Evolutionary conservation across 805 yeast species (phyloP).

Genomic region (Nakazawaea molendinolei): DNA sequence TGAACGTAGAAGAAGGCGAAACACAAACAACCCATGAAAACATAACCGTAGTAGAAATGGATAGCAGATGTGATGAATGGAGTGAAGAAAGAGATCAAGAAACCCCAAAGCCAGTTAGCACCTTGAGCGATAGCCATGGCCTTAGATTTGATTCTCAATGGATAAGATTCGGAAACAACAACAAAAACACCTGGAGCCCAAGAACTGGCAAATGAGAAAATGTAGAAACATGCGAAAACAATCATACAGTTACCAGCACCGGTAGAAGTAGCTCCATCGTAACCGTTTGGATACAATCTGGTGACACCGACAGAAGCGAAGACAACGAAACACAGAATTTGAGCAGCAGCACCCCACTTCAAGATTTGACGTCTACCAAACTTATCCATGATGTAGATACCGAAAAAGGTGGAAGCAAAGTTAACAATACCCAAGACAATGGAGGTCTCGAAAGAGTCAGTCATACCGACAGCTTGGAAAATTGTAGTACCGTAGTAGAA

Average conservation of each 20-base stretch:
- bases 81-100: slow-evolving; percentile 62
- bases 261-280: slow-evolving; percentile 30
- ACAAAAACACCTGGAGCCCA: slow-evolving; percentile 77
- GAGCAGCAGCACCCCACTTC: slow-evolving; percentile 42
- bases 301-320: slow-evolving; percentile 58
- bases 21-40: slow-evolving; percentile 48
- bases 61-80: slow-evolving; percentile 43
- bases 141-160: slow-evolving; percentile 63
- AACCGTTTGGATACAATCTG: slow-evolving; percentile 32
- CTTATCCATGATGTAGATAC: slow-evolving; percentile 45
- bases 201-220: slow-evolving; percentile 65
- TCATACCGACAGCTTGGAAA: slow-evolving; percentile 50
- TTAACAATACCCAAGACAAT: slow-evolving; percentile 51
- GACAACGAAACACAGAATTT: slow-evolving; percentile 50
- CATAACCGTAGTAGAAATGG: slow-evolving; percentile 46
- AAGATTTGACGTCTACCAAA: slow-evolving; percentile 49
- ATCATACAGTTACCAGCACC: slow-evolving; percentile 52
- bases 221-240: slow-evolving; percentile 51
- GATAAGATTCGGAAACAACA: slow-evolving; percentile 48
- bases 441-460: slow-evolving; percentile 54
- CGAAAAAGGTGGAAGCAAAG: slow-evolving; percentile 47
- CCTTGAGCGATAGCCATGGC: slow-evolving; percentile 63
- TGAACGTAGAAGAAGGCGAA: slow-evolving; percentile 51
- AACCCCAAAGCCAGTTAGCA: slow-evolving; percentile 71
- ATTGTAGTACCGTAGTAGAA: slow-evolving; percentile 62